Conservation (phyloP, 208 protist species). For the Crithidia bombi region DNA sequence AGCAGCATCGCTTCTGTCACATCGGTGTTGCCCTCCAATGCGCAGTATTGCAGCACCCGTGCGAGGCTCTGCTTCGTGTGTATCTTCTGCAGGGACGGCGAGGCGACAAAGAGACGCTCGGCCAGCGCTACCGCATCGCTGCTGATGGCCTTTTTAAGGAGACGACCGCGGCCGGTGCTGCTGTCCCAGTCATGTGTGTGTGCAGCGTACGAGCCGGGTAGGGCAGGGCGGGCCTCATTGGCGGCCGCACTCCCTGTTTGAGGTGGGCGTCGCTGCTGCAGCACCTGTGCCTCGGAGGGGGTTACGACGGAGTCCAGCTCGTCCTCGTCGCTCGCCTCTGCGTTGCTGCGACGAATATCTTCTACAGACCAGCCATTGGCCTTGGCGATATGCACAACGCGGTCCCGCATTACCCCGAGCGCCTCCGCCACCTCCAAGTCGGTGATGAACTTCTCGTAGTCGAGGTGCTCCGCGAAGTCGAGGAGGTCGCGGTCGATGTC, state of each 20-base stretch:
- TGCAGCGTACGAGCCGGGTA: slow-evolving; percentile 32
- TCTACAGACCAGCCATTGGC: slow-evolving; percentile 82
- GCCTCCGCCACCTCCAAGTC: slow-evolving; percentile 92
- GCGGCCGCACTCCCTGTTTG: background rate
- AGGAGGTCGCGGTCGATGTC: slow-evolving; percentile 70
- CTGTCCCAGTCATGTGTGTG: slow-evolving; percentile 71
- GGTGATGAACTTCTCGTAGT: slow-evolving; percentile 90
- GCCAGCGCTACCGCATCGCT: slow-evolving; percentile 80
- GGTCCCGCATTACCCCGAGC: slow-evolving; percentile 88
- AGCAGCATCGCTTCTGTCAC: slow-evolving; percentile 46
- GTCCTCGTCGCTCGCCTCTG: slow-evolving; percentile 45
- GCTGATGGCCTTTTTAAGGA: slow-evolving; percentile 76
- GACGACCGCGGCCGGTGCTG: slow-evolving; percentile 44
- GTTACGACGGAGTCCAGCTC: slow-evolving; percentile 39
- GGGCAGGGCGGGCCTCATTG: slow-evolving; percentile 33
- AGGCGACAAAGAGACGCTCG: slow-evolving; percentile 83
- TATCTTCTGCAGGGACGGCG: slow-evolving; percentile 83
- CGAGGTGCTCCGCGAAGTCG: slow-evolving; percentile 85
- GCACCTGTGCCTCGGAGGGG: slow-evolving; percentile 31
- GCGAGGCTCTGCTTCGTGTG: slow-evolving; percentile 89
- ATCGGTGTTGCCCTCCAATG: slow-evolving; percentile 51
- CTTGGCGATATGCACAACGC: slow-evolving; percentile 79
- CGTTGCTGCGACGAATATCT: slow-evolving; percentile 53
- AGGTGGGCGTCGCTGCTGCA: slow-evolving; percentile 12
- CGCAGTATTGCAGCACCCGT: slow-evolving; percentile 78